phyloP scores from a whole-genome alignment of 2,329 filamentous ascomycete species.

The Myriosclerotinia scirpicola region DNA sequence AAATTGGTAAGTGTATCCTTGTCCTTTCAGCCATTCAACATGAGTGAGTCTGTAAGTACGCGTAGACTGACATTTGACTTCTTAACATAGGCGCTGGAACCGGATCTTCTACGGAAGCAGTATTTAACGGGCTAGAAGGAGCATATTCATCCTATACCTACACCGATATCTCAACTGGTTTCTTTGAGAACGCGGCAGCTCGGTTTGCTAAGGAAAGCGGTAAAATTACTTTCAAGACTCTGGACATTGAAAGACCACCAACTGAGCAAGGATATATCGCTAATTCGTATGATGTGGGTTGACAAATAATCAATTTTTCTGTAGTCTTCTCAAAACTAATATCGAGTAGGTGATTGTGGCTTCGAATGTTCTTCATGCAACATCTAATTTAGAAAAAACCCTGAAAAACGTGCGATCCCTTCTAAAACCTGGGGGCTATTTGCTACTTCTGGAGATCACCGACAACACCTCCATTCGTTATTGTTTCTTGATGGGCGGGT shows the following conservation, averaged over 20 bases:
- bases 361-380: slow-evolving; percentile 36
- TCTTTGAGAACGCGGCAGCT: slow-evolving; percentile 41
- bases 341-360: slow-evolving; percentile 29
- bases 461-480: slow-evolving; percentile 1
- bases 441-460: slow-evolving; percentile 25
- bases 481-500: slow-evolving; percentile 13
- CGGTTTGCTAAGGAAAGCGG: slow-evolving; percentile 10
- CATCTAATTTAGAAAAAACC: slow-evolving; percentile 26
- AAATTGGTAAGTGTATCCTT: not conserved
- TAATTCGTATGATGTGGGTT: slow-evolving; percentile 23
- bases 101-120: slow-evolving; percentile 12
- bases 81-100: slow-evolving; percentile 12
- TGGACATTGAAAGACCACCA: slow-evolving; percentile 12
- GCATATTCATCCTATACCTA: slow-evolving; percentile 30
- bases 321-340: no score
- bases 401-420: slow-evolving; percentile 30
- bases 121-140: slow-evolving; percentile 9
- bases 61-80: no score
- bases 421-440: slow-evolving; percentile 30
- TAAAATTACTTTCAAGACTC: slow-evolving; percentile 13
- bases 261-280: slow-evolving; percentile 18
- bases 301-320: no score
- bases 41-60: no score
- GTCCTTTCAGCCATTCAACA: no score
- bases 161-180: slow-evolving; percentile 39